Base-by-base conservation (phyloP, 257 asterid species). In the Prunella vulgaris region DNA sequence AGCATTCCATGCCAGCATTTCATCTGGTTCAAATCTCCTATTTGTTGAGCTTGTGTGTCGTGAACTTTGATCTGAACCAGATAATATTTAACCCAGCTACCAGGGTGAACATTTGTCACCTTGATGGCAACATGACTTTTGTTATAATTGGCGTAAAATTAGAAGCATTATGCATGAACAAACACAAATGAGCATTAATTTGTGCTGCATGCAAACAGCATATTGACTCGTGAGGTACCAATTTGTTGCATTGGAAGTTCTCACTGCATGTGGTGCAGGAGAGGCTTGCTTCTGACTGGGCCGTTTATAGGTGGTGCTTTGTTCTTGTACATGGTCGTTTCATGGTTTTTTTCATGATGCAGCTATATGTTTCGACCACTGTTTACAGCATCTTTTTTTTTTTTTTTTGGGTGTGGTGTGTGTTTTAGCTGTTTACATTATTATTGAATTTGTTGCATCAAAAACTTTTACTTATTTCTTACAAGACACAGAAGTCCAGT, bases 41-140 rank as follows among this genome's bases (percentile, higher is more conserved):
- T 49, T 57, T 52, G 58, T 56, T 54, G 66, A 48, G 54, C 14
- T 22, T 33, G 64, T 46, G 32, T 51, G 9, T 51, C 62, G n/a
- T 51, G 38, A 69, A 52, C 21, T 52, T 32, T 63, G 48, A 10
- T 63, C 18, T 5, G 38, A 32, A 32, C 38, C 3, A 5, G 27
- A 7, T 46, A 69, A 30, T 66, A 25, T 37, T 18, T 60, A 66
- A 63, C 32, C 32, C 32, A 30, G 53, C 54, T 14, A 57, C 20
- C 64, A 14, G 58, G 70, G 42, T 42, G 32, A 75, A 64, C 61
- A 33, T 57, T 20, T 60, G 61, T 53, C 54, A 64, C 42, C 71
- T 70, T 61, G 70, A 74, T 53, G 35, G 68, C 40, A 32, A 32
- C 38, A 32, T 32, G 38, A 6, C n/a, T 32, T 28, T 40, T 58